Base-by-base conservation (phyloP, 345 rosid species). In the Citrus australasica region DNA sequence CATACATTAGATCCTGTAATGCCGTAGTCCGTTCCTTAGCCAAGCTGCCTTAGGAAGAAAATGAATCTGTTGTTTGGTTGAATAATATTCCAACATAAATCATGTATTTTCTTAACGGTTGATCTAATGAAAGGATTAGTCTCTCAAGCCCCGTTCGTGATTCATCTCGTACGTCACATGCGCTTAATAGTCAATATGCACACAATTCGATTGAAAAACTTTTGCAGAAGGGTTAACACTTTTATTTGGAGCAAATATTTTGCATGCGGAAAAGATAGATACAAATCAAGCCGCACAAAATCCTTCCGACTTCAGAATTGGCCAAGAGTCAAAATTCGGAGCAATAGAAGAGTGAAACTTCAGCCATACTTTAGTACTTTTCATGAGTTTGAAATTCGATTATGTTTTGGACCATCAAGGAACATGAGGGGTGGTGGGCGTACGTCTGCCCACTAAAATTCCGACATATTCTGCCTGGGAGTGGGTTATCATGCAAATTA, bases 391-490 rank as follows among this genome's bases (percentile, higher is more conserved):
- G 79, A 76, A 66, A 76, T 76, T 76, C 73, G 72, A 67, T 63
- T 22, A 7, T 70, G 7, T 27, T 48, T 48, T 6, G 59, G 58
- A 35, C 14, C 33, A 33, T 8, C 42, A 38, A 7, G 42, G 42
- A 8, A 38, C 42, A 38, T 1, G 42, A 40, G 11, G 0, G 46
- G 46, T 40, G 38, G 38, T 40, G 13, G 46, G 46, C 13, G 46
- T 9, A 40, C 46, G 9, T 51, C 28, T 25, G 61, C 10, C 76
- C 73, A 35, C 28, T 65, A 74, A 70, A 64, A 64, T 65, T 35
- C 64, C 42, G 79, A 83, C 66, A 80, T 78, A 75, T 83, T 75
- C 81, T n/a, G 48, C 48, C 48, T 9, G 48, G 48, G 3, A 40
- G 48, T 37, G 40, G 40, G 40, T 6, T 37, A 37, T 37, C 40